Base-by-base conservation (phyloP, 176 grass and related monocot species). In the Thinopyrum elongatum region DNA sequence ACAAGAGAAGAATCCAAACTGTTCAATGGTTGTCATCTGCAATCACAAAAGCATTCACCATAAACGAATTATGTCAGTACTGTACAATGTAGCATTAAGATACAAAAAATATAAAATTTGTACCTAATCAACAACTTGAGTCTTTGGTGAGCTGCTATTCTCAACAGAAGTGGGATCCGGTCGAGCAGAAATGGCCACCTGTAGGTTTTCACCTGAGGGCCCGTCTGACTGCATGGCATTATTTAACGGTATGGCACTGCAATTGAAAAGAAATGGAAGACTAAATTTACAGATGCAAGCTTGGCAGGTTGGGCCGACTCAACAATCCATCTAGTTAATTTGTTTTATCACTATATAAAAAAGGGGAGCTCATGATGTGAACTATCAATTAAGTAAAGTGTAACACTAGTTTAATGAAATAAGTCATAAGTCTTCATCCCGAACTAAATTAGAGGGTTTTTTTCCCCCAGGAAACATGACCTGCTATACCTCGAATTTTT, bases 21-120 rank as follows among this genome's bases (percentile, higher is more conserved):
- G 39, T 46, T 67, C 34, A 72, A 84, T 58, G 53, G 59, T 67
- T 63, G 61, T 25, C 76, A 69, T 76, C 77, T 88, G 39, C 51
- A 84, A 6, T 51, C 47, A 84, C 38, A 51, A 36, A 71, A 63
- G 53, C 63, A 62, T 68, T 29, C 3, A 69, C 47, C 81, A 58
- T 58, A 83, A 65, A 10, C 6, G 2, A 79, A 87, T 75, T 1
- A 25, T 70, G 12, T 36, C 5, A 70, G 6, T 70, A 64, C 26
- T 64, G 6, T 70, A 64, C 26, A 4, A 38, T n/a, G 0, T n/a
- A 87, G 34, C 44, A 66, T 10, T 70, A 80, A 80, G 4, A n/a
- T 59, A 13, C 55, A 76, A 74, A 60, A 7, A 36, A 25, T 22
- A 68, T 28, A 51, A 30, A 82, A 1, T 33, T 46, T 60, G 53